These are phyloP conservation scores for Mycena kentingensis DNA, from an alignment of 768 basidiomycete species.

Conservation along the genomic window DNA sequence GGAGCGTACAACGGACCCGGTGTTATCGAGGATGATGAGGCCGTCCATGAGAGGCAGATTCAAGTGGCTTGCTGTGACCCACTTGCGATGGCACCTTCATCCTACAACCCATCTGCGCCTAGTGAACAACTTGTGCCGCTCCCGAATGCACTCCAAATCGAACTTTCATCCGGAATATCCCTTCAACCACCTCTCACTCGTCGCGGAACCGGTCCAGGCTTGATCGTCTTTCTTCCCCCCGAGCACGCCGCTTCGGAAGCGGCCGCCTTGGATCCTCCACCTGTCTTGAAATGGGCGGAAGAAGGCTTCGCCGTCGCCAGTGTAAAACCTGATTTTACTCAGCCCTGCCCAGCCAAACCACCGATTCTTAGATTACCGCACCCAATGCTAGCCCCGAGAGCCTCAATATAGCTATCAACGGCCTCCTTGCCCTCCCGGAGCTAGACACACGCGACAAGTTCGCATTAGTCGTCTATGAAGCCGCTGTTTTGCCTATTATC, in stretches of 20 bases:
- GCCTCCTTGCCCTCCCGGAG: constrained; percentile 37
- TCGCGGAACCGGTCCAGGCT: constrained; percentile 49
- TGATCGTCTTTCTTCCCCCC: constrained; percentile 45
- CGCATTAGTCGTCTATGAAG: constrained; percentile 45
- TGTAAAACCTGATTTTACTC: constrained; percentile 15
- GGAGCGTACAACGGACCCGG: constrained; percentile 53
- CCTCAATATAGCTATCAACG: constrained; percentile 37
- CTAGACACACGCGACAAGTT: constrained; percentile 47
- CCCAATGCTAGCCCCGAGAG: constrained; percentile 26
- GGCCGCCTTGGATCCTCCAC: constrained; percentile 49
- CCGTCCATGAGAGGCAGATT: constrained; percentile 62
- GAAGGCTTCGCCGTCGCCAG: constrained; percentile 53
- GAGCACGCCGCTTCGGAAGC: constrained; percentile 16
- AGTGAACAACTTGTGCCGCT: constrained; percentile 43
- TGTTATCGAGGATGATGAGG: constrained; percentile 73
- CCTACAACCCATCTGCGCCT: constrained; percentile 42
- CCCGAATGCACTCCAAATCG: constrained; percentile 41
- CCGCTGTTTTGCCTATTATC: constrained; percentile 29
- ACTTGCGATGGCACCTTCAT: constrained; percentile 24
- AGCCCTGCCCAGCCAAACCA: neutral
- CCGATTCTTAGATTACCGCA: constrained; percentile 13
- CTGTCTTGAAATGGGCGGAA: constrained; percentile 55
- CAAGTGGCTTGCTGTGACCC: neutral
- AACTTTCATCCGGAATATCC: constrained; percentile 33
- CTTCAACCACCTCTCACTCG: constrained; percentile 52